A percentile compares a stretch with the other conserved stretches of the same genome.
phyloP scores from a whole-genome alignment of 176 grass and related monocot species.

The Phragmites australis region DNA sequence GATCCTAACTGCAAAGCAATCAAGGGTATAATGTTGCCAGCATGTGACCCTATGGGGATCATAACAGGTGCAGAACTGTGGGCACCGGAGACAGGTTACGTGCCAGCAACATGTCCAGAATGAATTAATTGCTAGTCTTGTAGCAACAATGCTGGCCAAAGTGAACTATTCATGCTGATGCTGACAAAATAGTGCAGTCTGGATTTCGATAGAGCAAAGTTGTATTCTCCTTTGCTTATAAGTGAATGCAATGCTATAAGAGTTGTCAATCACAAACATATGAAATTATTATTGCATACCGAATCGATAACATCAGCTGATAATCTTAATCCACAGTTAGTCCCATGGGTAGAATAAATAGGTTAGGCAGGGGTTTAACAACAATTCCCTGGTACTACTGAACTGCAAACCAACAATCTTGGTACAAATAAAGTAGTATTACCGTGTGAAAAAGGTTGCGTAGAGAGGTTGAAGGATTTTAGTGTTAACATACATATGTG shows the following conservation, averaged over 20 bases:
- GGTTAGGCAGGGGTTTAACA: not conserved
- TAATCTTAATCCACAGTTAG: not conserved
- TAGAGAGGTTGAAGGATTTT: not conserved
- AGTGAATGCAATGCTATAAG: not conserved
- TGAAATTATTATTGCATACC: not conserved
- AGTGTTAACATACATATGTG: not conserved
- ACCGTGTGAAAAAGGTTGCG: not conserved
- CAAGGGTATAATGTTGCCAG: constrained; percentile 20
- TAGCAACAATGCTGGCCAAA: constrained; percentile 1
- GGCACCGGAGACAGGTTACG: not conserved
- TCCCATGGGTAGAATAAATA: not conserved
- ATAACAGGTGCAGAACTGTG: constrained; percentile 15
- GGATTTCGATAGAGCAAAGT: not conserved
- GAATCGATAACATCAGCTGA: not conserved
- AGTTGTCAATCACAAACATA: not conserved
- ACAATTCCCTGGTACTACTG: not conserved
- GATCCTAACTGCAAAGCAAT: constrained; percentile 25
- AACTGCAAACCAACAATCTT: not conserved
- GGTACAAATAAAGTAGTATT: not conserved
- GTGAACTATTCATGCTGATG: not conserved
- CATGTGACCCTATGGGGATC: constrained; percentile 10
- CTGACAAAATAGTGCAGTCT: not conserved
- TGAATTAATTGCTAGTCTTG: not conserved
- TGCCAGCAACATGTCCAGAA: constrained; percentile 10
- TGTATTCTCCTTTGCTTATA: not conserved